Base-by-base conservation (phyloP, 2,329 filamentous ascomycete genomes). In the Nectriaceae sp. region DNA sequence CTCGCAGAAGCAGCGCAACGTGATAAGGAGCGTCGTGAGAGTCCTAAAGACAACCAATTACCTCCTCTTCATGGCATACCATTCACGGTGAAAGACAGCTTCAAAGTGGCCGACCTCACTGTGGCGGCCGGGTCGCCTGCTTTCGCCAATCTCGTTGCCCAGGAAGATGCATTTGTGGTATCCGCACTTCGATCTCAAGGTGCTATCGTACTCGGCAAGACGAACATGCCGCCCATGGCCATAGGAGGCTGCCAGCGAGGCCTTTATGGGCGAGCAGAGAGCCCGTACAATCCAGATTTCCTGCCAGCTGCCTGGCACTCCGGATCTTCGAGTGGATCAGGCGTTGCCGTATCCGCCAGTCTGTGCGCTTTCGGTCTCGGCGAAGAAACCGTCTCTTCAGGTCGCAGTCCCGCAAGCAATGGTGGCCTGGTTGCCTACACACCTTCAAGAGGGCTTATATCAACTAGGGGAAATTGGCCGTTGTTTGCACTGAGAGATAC, bases 191-290 rank as follows among this genome's bases (percentile, higher is more conserved):
- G 33, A 11, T 6, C 11, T 11, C 33, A 18, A 11, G 33, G 33
- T 11, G 10, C 16, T 6, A 37, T 37, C 18, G 33, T 37, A 37
- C 33, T 37, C 6, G 16, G 33, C 6, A 53, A 46, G 46, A 55
- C 55, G 6, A 57, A 57, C 44, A 56, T 56, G 54, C 54, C 52
- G 15, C 52, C 79, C 1, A 80, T 82, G 77, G 79, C 78, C 21
- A 74, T 74, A 21, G 77, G 77, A 4, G 79, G 79, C 2, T 80
- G 81, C 76, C 77, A 80, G 51, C 68, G 79, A 15, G 79, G 79
- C 1, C 55, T 77, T 3, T 80, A 80, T 53, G 78, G 79, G 0
- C 70, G 79, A 4, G 76, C 79, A 2, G 78, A 82, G 54, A 76
- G 71, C 36, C 78, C 79, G 0, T 82, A 82, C 55, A 81, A 81